phyloP scores from a whole-genome alignment of 257 asterid genomes.

The Ligustrum vulgare region DNA sequence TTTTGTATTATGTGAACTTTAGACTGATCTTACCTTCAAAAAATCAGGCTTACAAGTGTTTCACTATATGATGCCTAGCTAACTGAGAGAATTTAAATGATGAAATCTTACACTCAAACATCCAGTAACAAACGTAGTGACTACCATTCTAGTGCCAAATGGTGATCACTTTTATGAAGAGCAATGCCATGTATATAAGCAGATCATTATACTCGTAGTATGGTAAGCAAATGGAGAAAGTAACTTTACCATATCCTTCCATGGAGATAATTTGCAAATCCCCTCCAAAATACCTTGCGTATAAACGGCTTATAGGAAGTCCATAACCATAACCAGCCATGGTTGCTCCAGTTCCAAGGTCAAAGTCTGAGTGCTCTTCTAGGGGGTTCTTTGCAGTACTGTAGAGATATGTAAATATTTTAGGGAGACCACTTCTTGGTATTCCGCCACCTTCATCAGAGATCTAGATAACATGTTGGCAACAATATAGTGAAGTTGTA shows the following conservation, averaged over 20 bases:
- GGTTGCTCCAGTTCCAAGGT: slow-evolving; percentile 63
- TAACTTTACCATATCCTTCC: slow-evolving; percentile 89
- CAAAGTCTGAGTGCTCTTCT: slow-evolving; percentile 59
- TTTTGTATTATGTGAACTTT: neutral
- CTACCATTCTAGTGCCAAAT: neutral
- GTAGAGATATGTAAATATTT: slow-evolving; percentile 82
- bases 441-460: slow-evolving; percentile 99
- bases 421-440: slow-evolving; percentile 88
- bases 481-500: neutral
- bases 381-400: slow-evolving; percentile 83
- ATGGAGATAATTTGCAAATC: slow-evolving; percentile 91
- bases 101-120: neutral
- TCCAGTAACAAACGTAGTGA: neutral
- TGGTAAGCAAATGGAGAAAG: neutral
- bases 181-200: neutral
- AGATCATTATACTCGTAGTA: neutral
- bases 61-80: neutral
- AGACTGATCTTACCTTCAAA: neutral
- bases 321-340: slow-evolving; percentile 98
- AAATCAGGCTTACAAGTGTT: neutral
- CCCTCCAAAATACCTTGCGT: slow-evolving; percentile 93
- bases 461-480: slow-evolving; percentile 41
- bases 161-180: neutral
- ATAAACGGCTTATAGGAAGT: slow-evolving; percentile 90
- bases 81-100: neutral